Evolutionary conservation across 1,284 basidiomycete genomes (phyloP), one percentile per base, ranked within the genome.

Genomic region (Violaceomyces palustris): DNA sequence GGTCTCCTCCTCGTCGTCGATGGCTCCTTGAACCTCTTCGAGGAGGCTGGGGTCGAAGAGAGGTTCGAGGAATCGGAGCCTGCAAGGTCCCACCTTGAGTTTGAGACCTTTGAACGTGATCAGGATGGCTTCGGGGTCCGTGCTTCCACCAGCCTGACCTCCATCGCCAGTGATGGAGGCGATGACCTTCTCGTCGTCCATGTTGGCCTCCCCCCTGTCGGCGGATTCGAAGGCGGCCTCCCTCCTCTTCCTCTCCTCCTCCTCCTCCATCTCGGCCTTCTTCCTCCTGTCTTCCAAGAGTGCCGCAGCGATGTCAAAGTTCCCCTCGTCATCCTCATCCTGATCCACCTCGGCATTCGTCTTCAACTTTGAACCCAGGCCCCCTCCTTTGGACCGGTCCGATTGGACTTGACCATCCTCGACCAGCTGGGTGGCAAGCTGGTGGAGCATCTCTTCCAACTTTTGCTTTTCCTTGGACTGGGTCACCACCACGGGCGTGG

Each of bases 281-380:
- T 57, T 50, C 41, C 42, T 50, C 19, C 50, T 37, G 12, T 60
- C 52, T 4, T 50, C 59, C 4, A 75, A 77, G 39, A 74, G 75
- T 49, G 74, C 78, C 50, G 78, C 78, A 1, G 79, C 78, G 5
- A 80, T 76, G 45, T 80, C 78, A 42, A 79, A 77, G 27, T 88
- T 78, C 11, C 87, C 89, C 52, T 93, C 90, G 53, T 91, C 88
- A 41, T 88, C 75, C 29, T 74, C 87, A n/a, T 78, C 78, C n/a
- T 69, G 75, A 35, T 69, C 75, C 49, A 47, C 75, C 56, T 14
- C 33, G 21, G 38, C 30, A 9, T 42, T n/a, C n/a, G n/a, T n/a
- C n/a, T n/a, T n/a, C n/a, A n/a, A n/a, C n/a, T n/a, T n/a, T n/a
- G n/a, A n/a, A n/a, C n/a, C 37, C 3, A 18, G 6, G 32, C 31